Conservation (phyloP, 2,329 filamentous ascomycete species). For the Juglanconis oblonga region DNA sequence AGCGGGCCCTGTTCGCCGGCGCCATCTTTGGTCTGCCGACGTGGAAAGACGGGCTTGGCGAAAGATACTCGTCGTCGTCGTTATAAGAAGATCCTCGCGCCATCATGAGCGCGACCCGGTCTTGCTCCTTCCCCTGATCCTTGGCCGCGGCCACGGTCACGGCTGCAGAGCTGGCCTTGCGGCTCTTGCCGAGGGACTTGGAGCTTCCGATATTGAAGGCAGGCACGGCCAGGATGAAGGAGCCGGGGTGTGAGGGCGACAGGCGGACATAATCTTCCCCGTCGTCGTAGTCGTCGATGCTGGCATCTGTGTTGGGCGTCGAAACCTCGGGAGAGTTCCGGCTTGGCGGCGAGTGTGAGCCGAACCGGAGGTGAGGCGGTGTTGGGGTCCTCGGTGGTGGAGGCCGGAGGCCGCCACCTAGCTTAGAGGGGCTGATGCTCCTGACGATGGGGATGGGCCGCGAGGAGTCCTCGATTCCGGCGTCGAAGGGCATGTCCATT, state of each 20-base stretch:
- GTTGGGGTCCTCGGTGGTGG: constrained; percentile 37
- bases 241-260: constrained; percentile 31
- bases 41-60: constrained; percentile 22
- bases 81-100: not conserved
- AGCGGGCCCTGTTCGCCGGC: constrained; percentile 23
- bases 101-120: constrained; percentile 17
- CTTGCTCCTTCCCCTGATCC: constrained; percentile 19
- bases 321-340: constrained; percentile 42
- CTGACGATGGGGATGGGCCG: constrained; percentile 45
- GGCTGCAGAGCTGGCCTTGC: constrained; percentile 12
- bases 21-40: constrained; percentile 9
- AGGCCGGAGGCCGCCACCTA: constrained; percentile 47
- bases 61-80: constrained; percentile 21
- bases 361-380: constrained; percentile 38
- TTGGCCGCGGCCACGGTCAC: constrained; percentile 19
- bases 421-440: constrained; percentile 55
- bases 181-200: constrained; percentile 10
- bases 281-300: constrained; percentile 42
- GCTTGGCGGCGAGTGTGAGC: constrained; percentile 27
- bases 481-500: constrained; percentile 51
- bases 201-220: constrained; percentile 25
- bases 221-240: constrained; percentile 34
- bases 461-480: constrained; percentile 52
- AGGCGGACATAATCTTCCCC: constrained; percentile 47
- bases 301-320: constrained; percentile 27